phyloP scores from a whole-genome alignment of 768 basidiomycete genomes.

The Suillus subalutaceus region DNA sequence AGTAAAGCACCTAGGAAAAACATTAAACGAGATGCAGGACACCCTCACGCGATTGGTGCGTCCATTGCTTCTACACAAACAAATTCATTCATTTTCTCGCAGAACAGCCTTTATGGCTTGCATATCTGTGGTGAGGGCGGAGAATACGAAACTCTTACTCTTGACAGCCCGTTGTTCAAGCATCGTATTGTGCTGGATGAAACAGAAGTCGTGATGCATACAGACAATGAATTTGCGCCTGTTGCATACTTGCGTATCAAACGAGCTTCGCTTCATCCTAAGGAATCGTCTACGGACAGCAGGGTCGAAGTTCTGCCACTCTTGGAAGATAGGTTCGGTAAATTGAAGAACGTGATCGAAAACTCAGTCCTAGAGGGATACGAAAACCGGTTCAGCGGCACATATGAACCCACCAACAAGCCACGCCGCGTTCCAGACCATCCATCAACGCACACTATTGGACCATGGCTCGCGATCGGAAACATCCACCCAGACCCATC shows the following conservation, averaged over 20 bases:
- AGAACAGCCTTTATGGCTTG: conserved; percentile 84
- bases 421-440: conserved; percentile 6
- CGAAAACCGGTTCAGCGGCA: background rate
- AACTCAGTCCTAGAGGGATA: background rate
- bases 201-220: conserved; percentile 73
- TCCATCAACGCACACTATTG: conserved; percentile 34
- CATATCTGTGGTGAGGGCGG: conserved; percentile 98
- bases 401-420: background rate
- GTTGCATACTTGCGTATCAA: conserved; percentile 91
- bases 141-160: conserved; percentile 93
- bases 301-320: conserved; percentile 49
- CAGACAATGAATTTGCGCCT: conserved; percentile 81
- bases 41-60: conserved; percentile 73
- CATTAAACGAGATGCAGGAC: conserved; percentile 71
- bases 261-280: conserved; percentile 62
- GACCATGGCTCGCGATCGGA: conserved; percentile 71
- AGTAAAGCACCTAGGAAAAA: conserved; percentile 75
- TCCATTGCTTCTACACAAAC: background rate
- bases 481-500: conserved; percentile 48
- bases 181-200: conserved; percentile 68
- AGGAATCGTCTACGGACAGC: conserved; percentile 31
- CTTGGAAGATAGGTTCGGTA: conserved; percentile 39
- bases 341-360: background rate
- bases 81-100: background rate
- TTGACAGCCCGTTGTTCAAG: conserved; percentile 90